phyloP scores from a whole-genome alignment of 2,329 filamentous ascomycete genomes.

The Claviceps sp. region DNA sequence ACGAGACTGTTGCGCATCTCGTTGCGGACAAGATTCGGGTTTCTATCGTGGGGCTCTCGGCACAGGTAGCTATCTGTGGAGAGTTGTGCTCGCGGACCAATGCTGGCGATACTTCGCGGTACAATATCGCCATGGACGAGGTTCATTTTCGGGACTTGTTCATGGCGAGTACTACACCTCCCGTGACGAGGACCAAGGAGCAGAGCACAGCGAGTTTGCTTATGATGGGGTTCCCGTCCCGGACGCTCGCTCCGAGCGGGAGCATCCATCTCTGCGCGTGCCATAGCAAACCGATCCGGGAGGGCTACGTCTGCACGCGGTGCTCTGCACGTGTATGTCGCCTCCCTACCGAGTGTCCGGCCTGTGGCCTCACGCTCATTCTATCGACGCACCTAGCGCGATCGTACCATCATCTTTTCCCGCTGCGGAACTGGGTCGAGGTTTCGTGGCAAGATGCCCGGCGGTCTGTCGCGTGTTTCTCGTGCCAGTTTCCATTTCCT shows the following conservation, averaged over 20 bases:
- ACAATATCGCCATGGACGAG: slow-evolving; percentile 69
- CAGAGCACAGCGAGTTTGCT: slow-evolving; percentile 54
- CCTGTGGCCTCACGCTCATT: slow-evolving; percentile 83
- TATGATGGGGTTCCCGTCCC: slow-evolving; percentile 96
- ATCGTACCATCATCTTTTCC: slow-evolving; percentile 90
- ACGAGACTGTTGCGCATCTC: slow-evolving; percentile 71
- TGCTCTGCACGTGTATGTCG: slow-evolving; percentile 83
- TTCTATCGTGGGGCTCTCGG: slow-evolving; percentile 78
- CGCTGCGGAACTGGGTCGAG: slow-evolving; percentile 78
- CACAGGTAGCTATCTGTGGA: slow-evolving; percentile 81
- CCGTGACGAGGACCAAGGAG: slow-evolving; percentile 56
- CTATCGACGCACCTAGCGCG: slow-evolving; percentile 84
- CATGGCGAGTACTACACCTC: slow-evolving; percentile 77
- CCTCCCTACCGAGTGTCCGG: slow-evolving; percentile 80
- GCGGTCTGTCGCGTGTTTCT: slow-evolving; percentile 54
- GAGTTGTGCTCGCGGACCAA: slow-evolving; percentile 86
- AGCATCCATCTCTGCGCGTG: slow-evolving; percentile 75
- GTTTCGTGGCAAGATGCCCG: slow-evolving; percentile 68
- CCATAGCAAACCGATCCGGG: slow-evolving; percentile 66
- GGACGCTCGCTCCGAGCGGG: slow-evolving; percentile 55
- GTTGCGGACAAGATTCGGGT: slow-evolving; percentile 76
- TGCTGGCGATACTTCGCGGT: slow-evolving; percentile 59
- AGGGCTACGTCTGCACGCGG: slow-evolving; percentile 83
- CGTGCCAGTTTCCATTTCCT: slow-evolving; percentile 66
- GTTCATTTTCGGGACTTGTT: slow-evolving; percentile 77